These are phyloP conservation scores for Elymus sibiricus DNA, from an alignment of 176 grass and related monocot species.

Conservation along the genomic window DNA sequence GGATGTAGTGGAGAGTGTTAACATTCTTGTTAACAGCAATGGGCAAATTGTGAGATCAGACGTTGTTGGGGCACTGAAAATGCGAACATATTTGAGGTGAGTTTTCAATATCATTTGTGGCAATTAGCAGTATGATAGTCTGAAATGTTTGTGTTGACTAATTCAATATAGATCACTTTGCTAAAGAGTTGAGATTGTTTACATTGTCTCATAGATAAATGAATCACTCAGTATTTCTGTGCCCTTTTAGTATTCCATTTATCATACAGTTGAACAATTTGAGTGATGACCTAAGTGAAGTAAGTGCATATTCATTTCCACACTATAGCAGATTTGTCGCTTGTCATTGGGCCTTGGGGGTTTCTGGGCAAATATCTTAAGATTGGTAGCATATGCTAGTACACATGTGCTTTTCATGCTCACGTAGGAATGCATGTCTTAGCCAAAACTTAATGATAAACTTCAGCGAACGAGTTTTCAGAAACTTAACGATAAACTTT, in stretches of 20 bases:
- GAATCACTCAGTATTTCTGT: neutral
- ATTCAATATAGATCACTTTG: neutral
- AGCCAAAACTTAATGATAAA: neutral
- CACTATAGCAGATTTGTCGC: neutral
- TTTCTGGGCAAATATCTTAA: neutral
- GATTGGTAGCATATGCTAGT: neutral
- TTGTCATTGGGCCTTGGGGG: neutral
- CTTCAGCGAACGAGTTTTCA: neutral
- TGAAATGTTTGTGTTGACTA: neutral
- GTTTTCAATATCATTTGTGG: constrained; percentile 12
- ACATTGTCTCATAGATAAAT: neutral
- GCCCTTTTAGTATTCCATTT: neutral
- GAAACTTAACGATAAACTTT: neutral
- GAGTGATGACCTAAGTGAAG: neutral
- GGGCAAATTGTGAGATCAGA: constrained; percentile 98
- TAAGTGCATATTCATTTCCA: neutral
- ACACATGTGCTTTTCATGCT: neutral
- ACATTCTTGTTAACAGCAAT: constrained; percentile 99
- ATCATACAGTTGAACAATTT: neutral
- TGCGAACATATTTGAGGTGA: constrained; percentile 98
- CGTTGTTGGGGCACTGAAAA: constrained; percentile 98
- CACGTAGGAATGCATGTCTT: neutral
- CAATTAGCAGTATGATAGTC: neutral
- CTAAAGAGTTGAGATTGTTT: neutral
- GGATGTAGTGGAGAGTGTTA: constrained; percentile 97